These are phyloP conservation scores for Besnoitia besnoiti DNA, from an alignment of 169 alveolate genomes.

Conservation along the genomic window DNA sequence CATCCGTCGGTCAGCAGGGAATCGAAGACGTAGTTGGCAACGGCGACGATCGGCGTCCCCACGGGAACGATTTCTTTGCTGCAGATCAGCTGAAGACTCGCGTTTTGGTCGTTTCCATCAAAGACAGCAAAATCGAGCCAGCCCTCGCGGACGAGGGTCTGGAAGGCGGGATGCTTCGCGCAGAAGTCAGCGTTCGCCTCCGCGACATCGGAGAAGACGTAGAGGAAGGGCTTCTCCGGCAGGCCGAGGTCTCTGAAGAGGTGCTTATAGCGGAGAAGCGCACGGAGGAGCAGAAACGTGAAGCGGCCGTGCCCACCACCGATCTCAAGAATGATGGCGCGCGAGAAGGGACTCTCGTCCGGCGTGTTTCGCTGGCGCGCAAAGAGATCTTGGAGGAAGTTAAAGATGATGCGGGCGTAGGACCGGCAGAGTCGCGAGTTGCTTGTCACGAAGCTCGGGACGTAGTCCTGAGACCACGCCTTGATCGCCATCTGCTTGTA, in stretches of 20 bases:
- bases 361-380: conserved; percentile 39
- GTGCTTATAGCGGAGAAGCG: conserved; percentile 76
- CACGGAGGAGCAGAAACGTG: conserved; percentile 80
- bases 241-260: conserved; percentile 75
- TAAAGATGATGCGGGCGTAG: conserved; percentile 81
- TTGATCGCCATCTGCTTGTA: conserved; percentile 79
- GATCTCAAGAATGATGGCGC: conserved; percentile 77
- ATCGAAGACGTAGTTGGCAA: conserved; percentile 83
- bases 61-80: conserved; percentile 72
- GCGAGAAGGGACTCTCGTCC: conserved; percentile 34
- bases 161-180: conserved; percentile 74
- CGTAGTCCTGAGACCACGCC: conserved; percentile 85
- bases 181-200: conserved; percentile 79
- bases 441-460: conserved; percentile 85
- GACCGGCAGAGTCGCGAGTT: conserved; percentile 81
- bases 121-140: conserved; percentile 84
- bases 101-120: conserved; percentile 80
- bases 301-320: conserved; percentile 87
- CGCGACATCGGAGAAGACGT: conserved; percentile 83
- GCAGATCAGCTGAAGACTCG: conserved; percentile 68
- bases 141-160: conserved; percentile 68
- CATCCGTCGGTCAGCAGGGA: conserved; percentile 84
- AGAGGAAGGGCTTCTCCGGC: conserved; percentile 82
- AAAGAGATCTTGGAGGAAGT: conserved; percentile 80
- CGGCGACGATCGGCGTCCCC: conserved; percentile 77